Base-by-base conservation (phyloP, 768 basidiomycete species). In the Tubosaeta sp. region DNA sequence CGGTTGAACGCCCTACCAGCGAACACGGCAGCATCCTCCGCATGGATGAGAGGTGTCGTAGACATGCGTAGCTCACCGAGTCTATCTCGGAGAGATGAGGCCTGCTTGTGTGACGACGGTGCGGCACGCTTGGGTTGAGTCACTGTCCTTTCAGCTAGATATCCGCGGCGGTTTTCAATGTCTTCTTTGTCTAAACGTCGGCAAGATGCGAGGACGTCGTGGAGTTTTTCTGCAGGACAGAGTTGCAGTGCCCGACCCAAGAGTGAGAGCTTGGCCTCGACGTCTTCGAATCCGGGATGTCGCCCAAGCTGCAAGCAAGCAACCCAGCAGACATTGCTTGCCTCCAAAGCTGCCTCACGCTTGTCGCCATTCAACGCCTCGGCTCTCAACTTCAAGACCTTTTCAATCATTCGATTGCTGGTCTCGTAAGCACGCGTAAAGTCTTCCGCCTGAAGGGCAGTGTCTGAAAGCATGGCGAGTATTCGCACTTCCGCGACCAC, bases 381-480 rank as follows among this genome's bases (percentile, higher is more conserved):
- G 1, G 71, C 53, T 25, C 76, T 74, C 42, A 91, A 67, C 14
- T 71, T 64, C n/a, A 74, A 63, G 34, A 88, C 82, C 19, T 70
- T 76, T 43, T 78, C 72, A 16, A 90, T 79, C 84, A 94, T 93
- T 35, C 74, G 73, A 55, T 86, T 76, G 61, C 78, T 83, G 39
- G 81, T 81, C 52, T 86, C 85, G 58, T 81, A 85, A 1, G 92
- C 92, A 16, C 79, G 77, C 2, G 69, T 60, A 53, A 87, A 94
- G 61, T 98, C 94, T 60, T 87, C 88, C 0, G 78, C 78, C 58
- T 88, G 86, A 11, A 94, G 75, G 0, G 94, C 93, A 2, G 91
- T 84, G 53, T 92, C 90, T 10, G 86, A 84, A 21, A 98, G 76
- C 95, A 97, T 97, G 39, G 91, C 89, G 39, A 92, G 76, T 2